Conservation (phyloP, 345 rosid species). For the Raphanus sativus region DNA sequence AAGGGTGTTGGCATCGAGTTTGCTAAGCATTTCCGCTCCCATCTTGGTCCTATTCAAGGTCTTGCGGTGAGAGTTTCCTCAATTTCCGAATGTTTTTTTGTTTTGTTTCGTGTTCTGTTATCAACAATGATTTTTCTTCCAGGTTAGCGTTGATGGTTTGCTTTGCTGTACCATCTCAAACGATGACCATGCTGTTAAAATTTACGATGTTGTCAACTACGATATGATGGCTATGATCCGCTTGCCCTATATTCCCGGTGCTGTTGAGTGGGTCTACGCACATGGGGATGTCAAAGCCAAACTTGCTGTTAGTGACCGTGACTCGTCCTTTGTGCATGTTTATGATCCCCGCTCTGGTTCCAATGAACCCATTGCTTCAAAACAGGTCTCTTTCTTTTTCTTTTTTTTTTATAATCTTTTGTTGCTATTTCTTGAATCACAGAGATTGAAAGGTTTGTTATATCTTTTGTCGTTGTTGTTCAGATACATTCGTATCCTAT, state of each 20-base stretch:
- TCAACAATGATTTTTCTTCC: constrained; percentile 66
- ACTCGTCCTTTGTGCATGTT: constrained; percentile 71
- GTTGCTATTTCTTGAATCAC: not conserved
- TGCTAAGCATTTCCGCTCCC: constrained; percentile 96
- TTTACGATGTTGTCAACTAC: constrained; percentile 93
- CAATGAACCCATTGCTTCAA: constrained; percentile 68
- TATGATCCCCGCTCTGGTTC: constrained; percentile 94
- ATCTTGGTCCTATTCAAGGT: constrained; percentile 93
- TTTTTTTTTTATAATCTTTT: not conserved
- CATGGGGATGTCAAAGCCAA: constrained; percentile 93
- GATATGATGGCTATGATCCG: constrained; percentile 98
- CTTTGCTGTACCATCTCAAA: constrained; percentile 93
- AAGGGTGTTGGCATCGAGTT: constrained; percentile 82
- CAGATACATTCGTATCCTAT: constrained; percentile 66
- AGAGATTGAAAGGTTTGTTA: not conserved
- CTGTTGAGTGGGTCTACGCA: constrained; percentile 88
- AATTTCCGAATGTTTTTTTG: not conserved
- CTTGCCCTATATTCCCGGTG: constrained; percentile 74
- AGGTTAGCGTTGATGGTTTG: constrained; percentile 91
- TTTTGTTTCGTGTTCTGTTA: constrained; percentile 36
- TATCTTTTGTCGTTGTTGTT: no score
- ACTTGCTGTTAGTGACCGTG: constrained; percentile 83
- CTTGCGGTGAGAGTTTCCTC: constrained; percentile 67
- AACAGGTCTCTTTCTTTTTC: constrained; percentile 49
- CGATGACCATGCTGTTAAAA: constrained; percentile 86